These are phyloP conservation scores for Heracleum sosnowskyi DNA, from an alignment of 129 eudicot species.

Conservation along the genomic window DNA sequence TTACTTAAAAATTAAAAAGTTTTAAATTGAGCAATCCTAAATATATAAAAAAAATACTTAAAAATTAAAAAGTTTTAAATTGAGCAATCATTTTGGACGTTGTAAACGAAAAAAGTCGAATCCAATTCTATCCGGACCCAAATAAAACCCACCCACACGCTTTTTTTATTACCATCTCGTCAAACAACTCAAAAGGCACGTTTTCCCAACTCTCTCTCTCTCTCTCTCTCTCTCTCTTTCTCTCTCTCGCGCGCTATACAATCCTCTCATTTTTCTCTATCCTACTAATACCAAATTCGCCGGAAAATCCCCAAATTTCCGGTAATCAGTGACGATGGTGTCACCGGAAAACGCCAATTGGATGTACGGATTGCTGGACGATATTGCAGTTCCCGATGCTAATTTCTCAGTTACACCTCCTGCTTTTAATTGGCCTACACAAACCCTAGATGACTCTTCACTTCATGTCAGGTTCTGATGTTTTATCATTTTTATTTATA, in stretches of 20 bases:
- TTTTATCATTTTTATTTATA: not conserved
- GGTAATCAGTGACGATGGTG: not conserved
- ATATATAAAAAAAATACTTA: too few species aligned
- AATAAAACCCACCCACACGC: not conserved
- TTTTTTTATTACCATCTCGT: not conserved
- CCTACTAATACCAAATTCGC: not conserved
- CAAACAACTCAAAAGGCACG: not conserved
- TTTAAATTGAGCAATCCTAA: too few species aligned
- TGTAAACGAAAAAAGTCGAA: too few species aligned
- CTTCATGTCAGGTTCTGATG: not conserved
- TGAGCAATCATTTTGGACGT: too few species aligned
- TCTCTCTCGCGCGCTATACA: not conserved
- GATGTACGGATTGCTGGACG: not conserved
- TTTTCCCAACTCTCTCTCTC: not conserved
- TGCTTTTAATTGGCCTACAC: not conserved
- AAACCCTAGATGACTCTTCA: not conserved
- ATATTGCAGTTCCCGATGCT: not conserved
- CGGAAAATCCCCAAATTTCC: not conserved
- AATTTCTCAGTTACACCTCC: not conserved
- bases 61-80: too few species aligned
- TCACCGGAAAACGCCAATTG: constrained; percentile 4
- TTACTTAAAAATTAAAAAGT: too few species aligned
- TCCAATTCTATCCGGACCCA: not conserved
- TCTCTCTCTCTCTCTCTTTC: not conserved
- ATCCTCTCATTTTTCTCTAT: not conserved